Evolutionary conservation across 768 basidiomycete species (phyloP).

Genomic region (Lactarius deliciosus): DNA sequence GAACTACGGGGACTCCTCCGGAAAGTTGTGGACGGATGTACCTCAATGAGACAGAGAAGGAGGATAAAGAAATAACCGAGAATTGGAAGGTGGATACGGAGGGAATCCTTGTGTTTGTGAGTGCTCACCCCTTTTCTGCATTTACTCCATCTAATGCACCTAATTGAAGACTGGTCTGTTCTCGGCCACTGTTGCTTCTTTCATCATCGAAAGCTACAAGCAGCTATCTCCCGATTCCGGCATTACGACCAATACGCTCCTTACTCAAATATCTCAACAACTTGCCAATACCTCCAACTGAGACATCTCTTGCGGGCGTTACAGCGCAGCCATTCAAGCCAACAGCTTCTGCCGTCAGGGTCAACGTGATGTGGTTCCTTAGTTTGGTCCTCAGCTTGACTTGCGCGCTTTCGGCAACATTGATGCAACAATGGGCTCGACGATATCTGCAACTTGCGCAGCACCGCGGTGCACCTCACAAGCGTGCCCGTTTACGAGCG

Average conservation of each 20-base stretch:
- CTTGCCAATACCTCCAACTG: slow-evolving; percentile 5
- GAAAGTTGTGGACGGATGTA: background rate
- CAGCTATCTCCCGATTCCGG: slow-evolving; percentile 12
- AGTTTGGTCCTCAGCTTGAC: slow-evolving; percentile 19
- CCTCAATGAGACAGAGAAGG: background rate
- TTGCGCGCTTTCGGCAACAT: slow-evolving; percentile 4
- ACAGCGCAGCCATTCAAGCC: background rate
- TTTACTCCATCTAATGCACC: background rate
- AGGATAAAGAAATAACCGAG: background rate
- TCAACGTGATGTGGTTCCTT: slow-evolving; percentile 18
- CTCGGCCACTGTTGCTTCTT: slow-evolving; percentile 11
- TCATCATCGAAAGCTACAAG: slow-evolving; percentile 18
- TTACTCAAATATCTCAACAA: slow-evolving; percentile 22
- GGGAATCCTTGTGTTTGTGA: background rate
- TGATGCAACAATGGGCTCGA: slow-evolving; percentile 3
- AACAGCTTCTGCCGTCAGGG: slow-evolving; percentile 12
- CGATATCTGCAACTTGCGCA: background rate
- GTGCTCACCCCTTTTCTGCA: background rate
- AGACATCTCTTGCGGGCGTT: background rate
- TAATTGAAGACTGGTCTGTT: slow-evolving; percentile 20
- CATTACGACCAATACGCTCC: background rate
- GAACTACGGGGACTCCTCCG: background rate
- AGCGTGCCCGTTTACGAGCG: background rate
- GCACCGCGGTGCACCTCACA: background rate
- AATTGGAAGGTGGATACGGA: background rate